Evolutionary conservation across 768 basidiomycete species (phyloP), one percentile per base, ranked within the genome.

Genomic region (Kwoniella shandongensis): DNA sequence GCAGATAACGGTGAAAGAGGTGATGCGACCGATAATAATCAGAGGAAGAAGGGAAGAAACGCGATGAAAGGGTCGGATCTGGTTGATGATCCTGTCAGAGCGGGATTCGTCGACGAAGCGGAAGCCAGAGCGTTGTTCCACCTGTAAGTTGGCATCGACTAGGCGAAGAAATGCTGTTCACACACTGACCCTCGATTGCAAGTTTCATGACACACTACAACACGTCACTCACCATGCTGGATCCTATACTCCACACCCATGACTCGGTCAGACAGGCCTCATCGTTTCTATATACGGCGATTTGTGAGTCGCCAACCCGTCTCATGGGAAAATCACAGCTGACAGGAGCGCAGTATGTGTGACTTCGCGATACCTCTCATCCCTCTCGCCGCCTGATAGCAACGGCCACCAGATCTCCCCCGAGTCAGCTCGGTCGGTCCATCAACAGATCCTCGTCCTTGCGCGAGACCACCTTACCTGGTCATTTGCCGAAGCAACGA

Each of bases 201-300:
- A 66, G 65, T 2, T 66, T 61, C 56, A 57, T 61, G 32, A 46
- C 54, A 1, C 54, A 60, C 17, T 41, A 63, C 52, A 67, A 67
- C 32, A 6, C 18, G 3, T 18, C 52, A 0, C 51, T 58, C 22
- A 54, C 61, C 15, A 42, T 63, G 44, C 40, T 67, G 18, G 65
- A 67, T 38, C 48, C 47, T 10, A 41, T 29, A 11, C 36, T 63
- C 2, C 61, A 67, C 32, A 63, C 59, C 0, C 62, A 63, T 47
- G 65, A 67, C 25, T 55, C 32, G 29, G 56, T 63, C 23, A 56
- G 62, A 6, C 25, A 45, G 8, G 41, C 27, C 1, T 67, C 65
- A 12, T 44, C 65, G 10, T 67, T 67, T n/a, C 38, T 67, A 15
- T 63, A 63, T 22, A 61, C 65, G 1, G 46, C 65, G 4, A 62